Percentiles rank a stretch among this genome's conserved stretches.
Conservation (phyloP, 306 rosid species). For the Alnus glutinosa region DNA sequence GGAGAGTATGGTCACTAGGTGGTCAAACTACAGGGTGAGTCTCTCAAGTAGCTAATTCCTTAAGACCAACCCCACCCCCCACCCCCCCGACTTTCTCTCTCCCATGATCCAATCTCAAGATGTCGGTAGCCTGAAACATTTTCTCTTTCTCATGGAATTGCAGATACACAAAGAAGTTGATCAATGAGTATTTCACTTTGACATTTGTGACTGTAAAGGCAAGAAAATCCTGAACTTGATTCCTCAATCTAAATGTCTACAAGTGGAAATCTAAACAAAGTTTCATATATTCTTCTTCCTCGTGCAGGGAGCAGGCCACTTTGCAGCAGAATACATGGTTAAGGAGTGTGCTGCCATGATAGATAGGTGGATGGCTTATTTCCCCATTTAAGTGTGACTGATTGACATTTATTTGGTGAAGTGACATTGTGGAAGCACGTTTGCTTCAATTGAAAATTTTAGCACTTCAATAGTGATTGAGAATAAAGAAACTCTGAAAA, state of each 20-base stretch:
- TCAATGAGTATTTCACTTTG: slow-evolving; percentile 7
- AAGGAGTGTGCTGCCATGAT: slow-evolving; percentile 29
- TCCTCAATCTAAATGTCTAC: neutral
- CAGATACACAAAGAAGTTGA: slow-evolving; percentile 32
- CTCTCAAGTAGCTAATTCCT: neutral
- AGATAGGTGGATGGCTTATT: slow-evolving; percentile 27
- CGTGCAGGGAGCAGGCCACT: slow-evolving; percentile 32
- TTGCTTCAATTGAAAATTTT: neutral
- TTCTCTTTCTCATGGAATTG: slow-evolving; percentile 11
- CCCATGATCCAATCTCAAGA: neutral
- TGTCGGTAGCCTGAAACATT: neutral
- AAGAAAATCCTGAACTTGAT: neutral
- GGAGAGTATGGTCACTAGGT: slow-evolving; percentile 23
- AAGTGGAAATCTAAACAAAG: neutral
- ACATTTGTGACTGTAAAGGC: slow-evolving; percentile 21
- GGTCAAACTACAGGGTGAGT: slow-evolving; percentile 31
- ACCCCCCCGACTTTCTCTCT: neutral
- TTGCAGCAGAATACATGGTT: slow-evolving; percentile 28
- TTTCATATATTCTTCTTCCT: neutral
- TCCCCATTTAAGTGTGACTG: slow-evolving; percentile 16
- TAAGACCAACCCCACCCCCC: neutral
- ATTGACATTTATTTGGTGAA: neutral
- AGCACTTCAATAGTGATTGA: neutral
- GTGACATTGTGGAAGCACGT: neutral
- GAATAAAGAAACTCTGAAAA: neutral